A percentile compares a stretch with the other conserved stretches of the same genome.
Conservation (phyloP, 2,329 filamentous ascomycete genomes). For the Thielaviopsis punctulata region DNA sequence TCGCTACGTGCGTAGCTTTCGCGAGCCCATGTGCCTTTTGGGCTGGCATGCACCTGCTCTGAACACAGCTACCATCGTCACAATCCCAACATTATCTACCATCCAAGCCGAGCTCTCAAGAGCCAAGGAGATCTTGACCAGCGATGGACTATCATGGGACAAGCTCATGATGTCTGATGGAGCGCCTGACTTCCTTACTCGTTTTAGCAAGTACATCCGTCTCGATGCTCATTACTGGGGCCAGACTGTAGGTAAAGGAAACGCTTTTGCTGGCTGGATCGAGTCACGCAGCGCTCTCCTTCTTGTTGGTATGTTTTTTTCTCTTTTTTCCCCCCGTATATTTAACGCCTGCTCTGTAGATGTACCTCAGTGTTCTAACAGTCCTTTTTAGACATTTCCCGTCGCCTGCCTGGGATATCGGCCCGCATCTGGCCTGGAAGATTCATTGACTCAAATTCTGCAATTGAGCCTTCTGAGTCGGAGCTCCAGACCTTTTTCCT, state of each 20-base stretch:
- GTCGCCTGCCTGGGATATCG: conserved; percentile 13
- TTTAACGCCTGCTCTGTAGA: no score
- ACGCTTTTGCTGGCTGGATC: conserved; percentile 42
- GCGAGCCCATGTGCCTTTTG: conserved; percentile 45
- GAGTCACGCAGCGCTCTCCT: conserved; percentile 42
- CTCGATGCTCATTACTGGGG: conserved; percentile 52
- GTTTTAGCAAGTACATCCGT: conserved; percentile 38
- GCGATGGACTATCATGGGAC: conserved; percentile 24
- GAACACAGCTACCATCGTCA: conserved; percentile 40
- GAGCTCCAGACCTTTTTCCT: neutral
- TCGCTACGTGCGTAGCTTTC: conserved; percentile 34
- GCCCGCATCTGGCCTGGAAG: neutral
- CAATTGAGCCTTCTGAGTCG: neutral
- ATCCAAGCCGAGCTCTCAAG: conserved; percentile 33
- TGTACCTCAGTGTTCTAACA: no score
- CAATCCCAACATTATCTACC: conserved; percentile 31
- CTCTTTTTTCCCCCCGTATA: no score
- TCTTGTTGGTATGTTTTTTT: conserved; percentile 33
- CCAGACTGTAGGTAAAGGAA: conserved; percentile 34
- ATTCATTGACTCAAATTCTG: neutral
- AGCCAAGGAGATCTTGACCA: conserved; percentile 25
- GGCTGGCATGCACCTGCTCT: conserved; percentile 44
- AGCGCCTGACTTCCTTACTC: conserved; percentile 30
- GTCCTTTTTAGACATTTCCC: neutral
- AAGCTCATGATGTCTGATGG: conserved; percentile 22